Evolutionary conservation across 768 basidiomycete genomes (phyloP).

Genomic region (Lentinula edodes): DNA sequence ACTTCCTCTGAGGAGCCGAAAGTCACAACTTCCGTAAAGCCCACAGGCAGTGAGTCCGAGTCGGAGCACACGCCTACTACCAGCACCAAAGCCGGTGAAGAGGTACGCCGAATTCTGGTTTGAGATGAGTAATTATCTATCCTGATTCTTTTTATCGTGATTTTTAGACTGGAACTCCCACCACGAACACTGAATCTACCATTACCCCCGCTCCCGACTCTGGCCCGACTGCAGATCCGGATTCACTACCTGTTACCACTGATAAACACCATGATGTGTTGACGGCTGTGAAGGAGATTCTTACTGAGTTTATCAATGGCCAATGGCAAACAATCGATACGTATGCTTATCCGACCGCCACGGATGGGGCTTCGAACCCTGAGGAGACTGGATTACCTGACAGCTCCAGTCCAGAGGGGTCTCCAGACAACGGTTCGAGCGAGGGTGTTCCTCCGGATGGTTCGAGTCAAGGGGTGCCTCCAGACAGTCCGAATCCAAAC

Average conservation of each 20-base stretch:
- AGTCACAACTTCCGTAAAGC: background rate
- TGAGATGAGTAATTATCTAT: background rate
- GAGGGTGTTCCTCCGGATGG: background rate
- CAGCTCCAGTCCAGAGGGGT: background rate
- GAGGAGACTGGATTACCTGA: background rate
- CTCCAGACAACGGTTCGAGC: background rate
- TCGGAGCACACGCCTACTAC: background rate
- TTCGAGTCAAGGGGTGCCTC: background rate
- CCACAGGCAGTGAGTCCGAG: background rate
- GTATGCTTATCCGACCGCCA: background rate
- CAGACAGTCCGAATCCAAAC: background rate
- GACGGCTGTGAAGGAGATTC: background rate
- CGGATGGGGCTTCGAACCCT: background rate
- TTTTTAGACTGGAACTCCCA: background rate
- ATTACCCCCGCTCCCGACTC: background rate
- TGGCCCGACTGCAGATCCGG: background rate
- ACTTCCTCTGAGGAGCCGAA: background rate
- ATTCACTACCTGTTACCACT: background rate
- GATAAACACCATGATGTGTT: background rate
- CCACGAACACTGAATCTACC: background rate
- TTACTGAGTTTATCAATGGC: background rate
- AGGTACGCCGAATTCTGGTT: background rate
- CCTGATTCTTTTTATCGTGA: background rate
- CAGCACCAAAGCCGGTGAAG: background rate
- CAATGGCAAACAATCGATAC: background rate